Conservation (phyloP, 441 rosid species). For the Populus hybrid region DNA sequence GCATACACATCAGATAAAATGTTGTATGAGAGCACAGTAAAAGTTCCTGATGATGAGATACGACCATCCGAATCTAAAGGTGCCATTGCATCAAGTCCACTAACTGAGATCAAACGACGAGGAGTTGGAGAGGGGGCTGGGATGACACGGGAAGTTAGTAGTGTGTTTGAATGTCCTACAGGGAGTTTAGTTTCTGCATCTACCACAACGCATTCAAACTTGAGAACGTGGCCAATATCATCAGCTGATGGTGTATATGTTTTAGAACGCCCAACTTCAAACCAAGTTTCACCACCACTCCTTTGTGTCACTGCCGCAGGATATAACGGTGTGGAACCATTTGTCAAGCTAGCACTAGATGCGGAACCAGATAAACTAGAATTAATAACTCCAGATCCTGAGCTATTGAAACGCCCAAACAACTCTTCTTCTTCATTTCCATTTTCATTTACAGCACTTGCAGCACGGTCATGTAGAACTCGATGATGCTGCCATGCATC, state of each 20-base stretch:
- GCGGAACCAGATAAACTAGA: constrained; percentile 61
- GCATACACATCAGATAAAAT: constrained; percentile 88
- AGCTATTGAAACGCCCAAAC: constrained; percentile 71
- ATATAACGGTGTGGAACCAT: constrained; percentile 76
- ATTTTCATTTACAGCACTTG: constrained; percentile 76
- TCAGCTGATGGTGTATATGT: constrained; percentile 95
- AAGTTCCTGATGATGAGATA: constrained; percentile 70
- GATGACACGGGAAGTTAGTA: constrained; percentile 91
- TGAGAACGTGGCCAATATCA: constrained; percentile 87
- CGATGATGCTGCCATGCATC: constrained; percentile 99
- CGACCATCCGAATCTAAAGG: constrained; percentile 77
- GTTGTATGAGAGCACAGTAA: constrained; percentile 94
- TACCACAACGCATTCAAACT: constrained; percentile 90
- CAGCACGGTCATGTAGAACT: constrained; percentile 92
- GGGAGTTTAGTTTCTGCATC: constrained; percentile 69
- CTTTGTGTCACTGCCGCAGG: constrained; percentile 78
- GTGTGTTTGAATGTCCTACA: constrained; percentile 68
- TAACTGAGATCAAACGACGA: constrained; percentile 74
- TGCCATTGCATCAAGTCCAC: constrained; percentile 69
- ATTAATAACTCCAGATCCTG: constrained; percentile 57
- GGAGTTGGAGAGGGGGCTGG: constrained; percentile 98
- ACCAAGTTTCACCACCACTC: constrained; percentile 68
- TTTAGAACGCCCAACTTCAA: constrained; percentile 88
- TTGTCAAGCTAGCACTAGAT: constrained; percentile 61
- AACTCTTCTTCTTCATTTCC: constrained; percentile 85